A percentile compares a stretch with the other conserved stretches of the same genome.
These are phyloP conservation scores for Erythrobasidium yunnanense DNA, from an alignment of 768 basidiomycete species.

Conservation along the genomic window DNA sequence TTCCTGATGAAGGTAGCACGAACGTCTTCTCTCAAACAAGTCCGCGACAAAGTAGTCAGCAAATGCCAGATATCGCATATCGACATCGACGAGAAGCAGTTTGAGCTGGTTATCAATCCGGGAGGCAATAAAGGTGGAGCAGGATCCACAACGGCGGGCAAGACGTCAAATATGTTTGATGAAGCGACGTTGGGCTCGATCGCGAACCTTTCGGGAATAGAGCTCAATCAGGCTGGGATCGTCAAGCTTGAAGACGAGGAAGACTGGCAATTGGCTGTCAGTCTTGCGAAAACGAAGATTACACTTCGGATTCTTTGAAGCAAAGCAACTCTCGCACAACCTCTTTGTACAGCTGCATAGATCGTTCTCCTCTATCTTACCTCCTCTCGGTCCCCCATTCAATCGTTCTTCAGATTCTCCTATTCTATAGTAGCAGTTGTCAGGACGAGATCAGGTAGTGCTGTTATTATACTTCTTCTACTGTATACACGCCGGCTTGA, in stretches of 20 bases:
- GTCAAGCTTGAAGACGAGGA: constrained; percentile 8
- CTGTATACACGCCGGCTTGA: too few species aligned
- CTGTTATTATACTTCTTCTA: too few species aligned
- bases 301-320: constrained; percentile 1
- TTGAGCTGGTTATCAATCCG: constrained; percentile 3
- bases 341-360: too few species aligned
- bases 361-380: too few species aligned
- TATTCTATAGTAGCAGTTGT: too few species aligned
- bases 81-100: not conserved
- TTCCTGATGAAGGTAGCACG: constrained; percentile 14
- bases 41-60: not conserved
- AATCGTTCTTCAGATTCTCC: too few species aligned
- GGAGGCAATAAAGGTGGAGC: not conserved
- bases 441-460: too few species aligned
- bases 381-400: too few species aligned
- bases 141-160: not conserved
- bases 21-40: not conserved
- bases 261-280: constrained; percentile 11
- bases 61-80: constrained; percentile 7
- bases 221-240: not conserved
- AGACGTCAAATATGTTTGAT: constrained; percentile 6
- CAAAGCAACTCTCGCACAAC: too few species aligned
- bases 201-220: not conserved
- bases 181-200: not conserved
- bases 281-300: not conserved